Base-by-base conservation (phyloP, 768 basidiomycete species). In the Harrya chromipes region DNA sequence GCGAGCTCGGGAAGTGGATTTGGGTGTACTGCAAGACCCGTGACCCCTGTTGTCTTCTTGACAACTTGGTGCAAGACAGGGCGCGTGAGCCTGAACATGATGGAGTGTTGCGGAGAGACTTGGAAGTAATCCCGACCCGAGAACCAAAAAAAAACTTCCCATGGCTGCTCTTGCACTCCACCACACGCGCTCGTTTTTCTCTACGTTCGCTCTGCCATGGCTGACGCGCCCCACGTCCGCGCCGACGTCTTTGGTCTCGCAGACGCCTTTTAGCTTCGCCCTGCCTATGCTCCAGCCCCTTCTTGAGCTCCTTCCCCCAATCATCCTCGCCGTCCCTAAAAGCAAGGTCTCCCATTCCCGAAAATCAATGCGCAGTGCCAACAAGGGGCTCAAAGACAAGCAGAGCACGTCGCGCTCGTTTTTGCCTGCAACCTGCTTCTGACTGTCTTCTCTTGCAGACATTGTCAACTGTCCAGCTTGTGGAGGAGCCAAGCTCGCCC, bases 301-400 rank as follows among this genome's bases (percentile, higher is more conserved):
- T 19, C 70, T 76, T 35, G 90, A 94, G 54, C 80, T 97, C 38
- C 78, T 97, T 53, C 94, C 94, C 12, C 79, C 93, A 1, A 83
- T 94, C 66, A 73, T 97, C 17, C 80, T 93, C 37, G 93, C 94
- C 21, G 95, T 95, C 2, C 95, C 95, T 21, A 97, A 97, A 72
- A 87, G 86, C 67, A 94, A 94, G 71, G 79, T 84, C 11, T 93
- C 94, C 0, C 94, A 97, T 70, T 93, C 91, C 19, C 78, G 90
- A 44, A 98, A 98, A 69, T 80, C 86, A n/a, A 95, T 95, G 93
- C 79, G 94, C 36, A 84, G 83, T 54, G 87, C 94, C 14, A 93
- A 94, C 70, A 98, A 98, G 69, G 93, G 94, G 1, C 72, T 97
- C 60, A 91, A 94, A 68, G 94, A 97, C 70, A 94, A 92, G 68